Base-by-base conservation (phyloP, 208 protist genomes). In the Wallacemonas sp. region DNA sequence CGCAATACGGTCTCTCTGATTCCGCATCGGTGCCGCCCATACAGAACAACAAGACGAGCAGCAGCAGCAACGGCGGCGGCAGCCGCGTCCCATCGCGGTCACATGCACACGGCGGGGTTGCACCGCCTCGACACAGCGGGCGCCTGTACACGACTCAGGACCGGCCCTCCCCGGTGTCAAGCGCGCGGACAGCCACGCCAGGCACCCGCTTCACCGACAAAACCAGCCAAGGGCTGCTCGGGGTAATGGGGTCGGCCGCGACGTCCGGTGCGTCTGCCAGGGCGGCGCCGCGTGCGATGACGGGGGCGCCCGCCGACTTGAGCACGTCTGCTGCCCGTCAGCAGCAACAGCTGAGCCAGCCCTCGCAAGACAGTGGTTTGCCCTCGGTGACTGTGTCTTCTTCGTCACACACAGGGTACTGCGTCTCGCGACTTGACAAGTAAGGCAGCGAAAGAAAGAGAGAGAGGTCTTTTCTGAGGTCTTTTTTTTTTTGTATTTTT, bases 401-500 rank as follows among this genome's bases (percentile, higher is more conserved):
- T 3, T 17, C 0, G 30, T 8, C 47, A 55, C 24, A 41, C 36
- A 41, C 6, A 6, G 36, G 11, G 21, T 55, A 55, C 19, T 9
- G 1, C 27, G 22, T 55, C 14, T 55, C 47, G 22, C 1, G 47
- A 36, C 47, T 55, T 19, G 24, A 55, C 47, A 33, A n/a, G 44
- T 49, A 49, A n/a, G n/a, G n/a, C n/a, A n/a, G n/a, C n/a, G n/a
- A n/a, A n/a, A n/a, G n/a, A n/a, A n/a, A n/a, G n/a, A n/a, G n/a
- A n/a, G n/a, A n/a, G n/a, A n/a, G n/a, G 44, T 5, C 19, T 30
- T 45, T 3, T 21, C 2, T 33, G 28, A 24, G 59, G n/a, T 62
- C n/a, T 66, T 33, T 67, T 58, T 44, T 59, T 34, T 26, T 31
- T 47, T 62, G 5, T 27, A 5, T 49, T 46, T 49, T 62, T 30